Evolutionary conservation across 495 filamentous ascomycete species (phyloP).

Genomic region (Penicillium egyptiacum): DNA sequence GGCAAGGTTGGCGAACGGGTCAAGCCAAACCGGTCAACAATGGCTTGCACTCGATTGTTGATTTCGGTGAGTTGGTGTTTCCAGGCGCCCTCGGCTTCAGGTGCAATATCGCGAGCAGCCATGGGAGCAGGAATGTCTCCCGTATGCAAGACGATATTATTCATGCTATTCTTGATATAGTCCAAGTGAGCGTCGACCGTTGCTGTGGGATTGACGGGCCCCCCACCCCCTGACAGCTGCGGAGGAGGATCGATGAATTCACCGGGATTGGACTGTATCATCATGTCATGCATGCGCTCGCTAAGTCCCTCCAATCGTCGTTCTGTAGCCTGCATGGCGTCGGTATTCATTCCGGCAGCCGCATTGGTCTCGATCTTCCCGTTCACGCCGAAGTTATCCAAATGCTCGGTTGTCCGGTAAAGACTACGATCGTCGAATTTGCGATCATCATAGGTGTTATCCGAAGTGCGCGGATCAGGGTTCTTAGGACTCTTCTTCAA

Average conservation of each 20-base stretch:
- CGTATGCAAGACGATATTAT: slow-evolving; percentile 29
- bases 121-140: slow-evolving; percentile 6
- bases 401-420: slow-evolving; percentile 68
- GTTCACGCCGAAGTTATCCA: slow-evolving; percentile 53
- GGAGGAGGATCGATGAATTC: slow-evolving; percentile 37
- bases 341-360: slow-evolving; percentile 22
- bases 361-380: slow-evolving; percentile 22
- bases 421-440: slow-evolving; percentile 80
- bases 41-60: slow-evolving; percentile 51
- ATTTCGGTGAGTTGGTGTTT: slow-evolving; percentile 50
- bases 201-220: slow-evolving; percentile 26
- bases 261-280: slow-evolving; percentile 59
- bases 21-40: slow-evolving; percentile 50
- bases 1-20: slow-evolving; percentile 46
- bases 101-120: background rate
- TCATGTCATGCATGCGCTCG: slow-evolving; percentile 62
- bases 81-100: slow-evolving; percentile 33
- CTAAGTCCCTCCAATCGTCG: slow-evolving; percentile 72
- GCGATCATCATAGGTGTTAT: slow-evolving; percentile 62
- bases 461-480: slow-evolving; percentile 62
- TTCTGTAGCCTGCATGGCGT: slow-evolving; percentile 60
- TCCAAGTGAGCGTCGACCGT: slow-evolving; percentile 48
- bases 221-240: slow-evolving; percentile 24
- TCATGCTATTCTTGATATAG: slow-evolving; percentile 52
- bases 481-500: slow-evolving; percentile 48